Percentiles rank a stretch among this genome's conserved stretches.
Conservation (phyloP, 495 filamentous ascomycete species). For the Aspergillus funiculosus region DNA sequence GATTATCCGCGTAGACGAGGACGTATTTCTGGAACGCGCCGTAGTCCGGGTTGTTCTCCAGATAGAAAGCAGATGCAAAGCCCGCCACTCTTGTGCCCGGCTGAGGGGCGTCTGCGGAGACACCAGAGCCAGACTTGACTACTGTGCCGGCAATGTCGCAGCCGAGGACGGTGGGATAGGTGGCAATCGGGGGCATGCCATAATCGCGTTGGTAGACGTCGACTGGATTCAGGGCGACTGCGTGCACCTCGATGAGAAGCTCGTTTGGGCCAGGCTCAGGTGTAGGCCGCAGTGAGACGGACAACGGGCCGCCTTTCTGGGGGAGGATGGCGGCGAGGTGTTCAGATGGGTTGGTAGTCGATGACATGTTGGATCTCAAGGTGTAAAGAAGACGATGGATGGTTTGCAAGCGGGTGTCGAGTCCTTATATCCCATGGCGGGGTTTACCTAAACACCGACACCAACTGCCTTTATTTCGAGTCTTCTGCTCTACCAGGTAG, state of each 20-base stretch:
- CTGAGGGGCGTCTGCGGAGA: conserved; percentile 20
- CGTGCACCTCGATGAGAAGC: conserved; percentile 7
- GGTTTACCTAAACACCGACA: too few relatives aligned
- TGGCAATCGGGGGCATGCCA: conserved; percentile 24
- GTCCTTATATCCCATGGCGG: too few relatives aligned
- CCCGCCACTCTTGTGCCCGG: conserved; percentile 34
- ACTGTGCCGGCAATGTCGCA: conserved; percentile 39
- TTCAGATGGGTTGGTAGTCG: too few relatives aligned
- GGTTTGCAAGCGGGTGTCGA: too few relatives aligned
- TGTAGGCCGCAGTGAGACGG: not conserved
- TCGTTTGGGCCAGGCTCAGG: conserved; percentile 2
- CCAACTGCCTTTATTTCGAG: too few relatives aligned
- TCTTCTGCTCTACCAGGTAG: too few relatives aligned
- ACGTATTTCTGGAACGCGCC: conserved; percentile 39
- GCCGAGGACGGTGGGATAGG: conserved; percentile 38
- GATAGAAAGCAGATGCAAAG: conserved; percentile 30
- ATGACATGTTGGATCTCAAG: too few relatives aligned
- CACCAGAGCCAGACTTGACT: conserved; percentile 28
- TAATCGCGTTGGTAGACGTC: conserved; percentile 32
- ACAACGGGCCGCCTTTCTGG: not conserved
- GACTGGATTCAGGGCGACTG: conserved; percentile 42
- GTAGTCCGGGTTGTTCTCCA: conserved; percentile 26
- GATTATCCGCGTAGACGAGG: conserved; percentile 21
- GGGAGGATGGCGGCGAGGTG: conserved; percentile 5
- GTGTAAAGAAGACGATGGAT: too few relatives aligned